These are phyloP conservation scores for Pseudocercospora vitis DNA, from an alignment of 2,329 filamentous ascomycete genomes.

Conservation along the genomic window DNA sequence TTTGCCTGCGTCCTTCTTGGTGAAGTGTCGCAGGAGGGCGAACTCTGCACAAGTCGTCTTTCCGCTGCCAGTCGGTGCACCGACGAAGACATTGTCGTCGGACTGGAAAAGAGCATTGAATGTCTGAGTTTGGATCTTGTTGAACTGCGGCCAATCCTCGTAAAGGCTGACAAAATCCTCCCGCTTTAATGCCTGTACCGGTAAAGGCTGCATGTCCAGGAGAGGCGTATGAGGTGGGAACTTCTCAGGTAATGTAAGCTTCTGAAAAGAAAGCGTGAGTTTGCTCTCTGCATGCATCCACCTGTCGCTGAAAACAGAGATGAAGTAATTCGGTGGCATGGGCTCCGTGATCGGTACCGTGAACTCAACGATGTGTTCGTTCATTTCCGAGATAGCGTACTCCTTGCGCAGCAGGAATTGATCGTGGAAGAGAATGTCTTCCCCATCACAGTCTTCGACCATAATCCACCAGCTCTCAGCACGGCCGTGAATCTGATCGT, in stretches of 20 bases:
- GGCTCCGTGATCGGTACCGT: slow-evolving; percentile 96
- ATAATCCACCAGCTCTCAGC: slow-evolving; percentile 96
- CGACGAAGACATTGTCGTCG: slow-evolving; percentile 91
- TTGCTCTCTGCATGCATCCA: slow-evolving; percentile 99
- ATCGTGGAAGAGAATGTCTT: slow-evolving; percentile 93
- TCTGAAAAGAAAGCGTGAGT: slow-evolving; percentile 90
- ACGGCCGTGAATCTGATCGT: slow-evolving; percentile 80
- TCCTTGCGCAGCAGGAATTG: slow-evolving; percentile 89
- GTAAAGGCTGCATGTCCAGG: slow-evolving; percentile 86
- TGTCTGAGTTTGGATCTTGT: slow-evolving; percentile 94
- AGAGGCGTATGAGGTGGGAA: slow-evolving; percentile 93
- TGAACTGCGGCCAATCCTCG: slow-evolving; percentile 82
- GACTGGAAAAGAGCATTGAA: slow-evolving; percentile 91
- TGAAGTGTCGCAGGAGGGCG: slow-evolving; percentile 85
- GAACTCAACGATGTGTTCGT: slow-evolving; percentile 93
- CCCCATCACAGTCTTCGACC: slow-evolving; percentile 95
- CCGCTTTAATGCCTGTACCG: slow-evolving; percentile 82
- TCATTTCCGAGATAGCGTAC: slow-evolving; percentile 80
- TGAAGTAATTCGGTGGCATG: slow-evolving; percentile 98
- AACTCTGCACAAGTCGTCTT: slow-evolving; percentile 98
- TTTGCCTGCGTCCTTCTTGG: slow-evolving; percentile 66
- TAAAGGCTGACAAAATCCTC: slow-evolving; percentile 82
- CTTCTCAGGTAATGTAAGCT: slow-evolving; percentile 88
- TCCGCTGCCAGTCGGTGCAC: slow-evolving; percentile 88
- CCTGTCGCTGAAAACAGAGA: slow-evolving; percentile 87